Evolutionary conservation across 345 rosid genomes (phyloP), one percentile per base, ranked within the genome.

Genomic region (Eutrema yunnanense): DNA sequence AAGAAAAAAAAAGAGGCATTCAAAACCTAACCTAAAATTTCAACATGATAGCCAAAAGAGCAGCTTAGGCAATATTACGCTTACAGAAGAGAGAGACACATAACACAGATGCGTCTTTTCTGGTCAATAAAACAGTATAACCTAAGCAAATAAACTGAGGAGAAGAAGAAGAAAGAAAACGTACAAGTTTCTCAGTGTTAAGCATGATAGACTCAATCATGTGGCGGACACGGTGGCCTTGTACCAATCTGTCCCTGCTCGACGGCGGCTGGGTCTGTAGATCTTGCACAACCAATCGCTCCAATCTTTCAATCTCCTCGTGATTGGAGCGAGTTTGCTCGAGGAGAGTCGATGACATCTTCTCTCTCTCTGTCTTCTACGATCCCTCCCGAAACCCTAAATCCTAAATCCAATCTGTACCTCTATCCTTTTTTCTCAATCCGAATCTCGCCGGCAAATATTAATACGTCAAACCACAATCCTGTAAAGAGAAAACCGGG

Each of bases 141-240:
- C 30, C 7, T 16, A 42, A 62, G 52, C 36, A 47, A 16, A 13
- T 62, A 5, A 32, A 33, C 12, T 19, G 29, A 33, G 30, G 32
- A 14, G 41, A 13, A 29, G 13, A 29, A 9, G 69, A 49, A 19
- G 12, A 34, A 41, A 4, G 34, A 47, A 13, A 61, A 36, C 71
- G 76, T 79, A 96, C 98, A 5, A 92, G 95, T 67, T 85, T 90
- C 11, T 88, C 82, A 2, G 92, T 85, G 46, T 82, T 86, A 67
- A 82, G 60, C 55, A 75, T 74, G 76, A 92, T 78, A 40, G 86
- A 80, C 29, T 90, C 90, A 46, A 92, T 92, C 86, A 86, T 86
- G 77, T 80, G 80, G 58, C 92, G 96, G 38, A 89, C 99, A 5
- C 99, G 92, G 81, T 96, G 99, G 77, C 92, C 86, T 73, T 96